Percentiles rank a stretch among this genome's conserved stretches.
Conservation (phyloP, 1,139 yeast species). For the Zygosaccharomyces pseudobailii region DNA sequence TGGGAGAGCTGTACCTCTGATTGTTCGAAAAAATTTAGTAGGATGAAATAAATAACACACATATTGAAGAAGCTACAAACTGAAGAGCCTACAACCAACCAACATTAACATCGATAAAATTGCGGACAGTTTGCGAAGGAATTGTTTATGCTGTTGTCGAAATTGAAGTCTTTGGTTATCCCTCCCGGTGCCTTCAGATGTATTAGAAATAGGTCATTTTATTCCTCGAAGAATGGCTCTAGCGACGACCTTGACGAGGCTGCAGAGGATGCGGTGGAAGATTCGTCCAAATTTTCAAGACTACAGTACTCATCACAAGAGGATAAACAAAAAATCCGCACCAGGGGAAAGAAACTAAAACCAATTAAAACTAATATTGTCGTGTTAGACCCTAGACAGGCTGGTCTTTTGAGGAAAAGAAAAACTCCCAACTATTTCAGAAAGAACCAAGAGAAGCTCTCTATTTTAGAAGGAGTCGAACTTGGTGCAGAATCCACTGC, state of each 20-base stretch:
- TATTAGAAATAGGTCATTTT: not conserved
- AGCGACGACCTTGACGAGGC: not conserved
- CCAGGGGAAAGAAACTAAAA: conserved; percentile 28
- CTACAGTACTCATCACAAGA: too few species aligned
- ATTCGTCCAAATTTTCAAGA: too few species aligned
- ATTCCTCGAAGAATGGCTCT: not conserved
- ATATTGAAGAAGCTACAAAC: not conserved
- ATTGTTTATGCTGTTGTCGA: not conserved
- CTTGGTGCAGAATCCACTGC: conserved; percentile 10
- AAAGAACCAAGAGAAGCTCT: conserved; percentile 7
- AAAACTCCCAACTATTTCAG: conserved; percentile 12
- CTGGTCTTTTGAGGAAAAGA: conserved; percentile 21
- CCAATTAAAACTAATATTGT: conserved; percentile 27
- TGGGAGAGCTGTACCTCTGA: not conserved
- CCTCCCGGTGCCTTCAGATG: not conserved
- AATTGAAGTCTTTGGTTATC: not conserved
- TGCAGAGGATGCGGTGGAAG: not conserved
- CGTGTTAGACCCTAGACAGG: conserved; percentile 27
- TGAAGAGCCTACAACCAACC: not conserved
- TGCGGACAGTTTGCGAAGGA: not conserved
- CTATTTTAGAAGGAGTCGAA: conserved; percentile 30
- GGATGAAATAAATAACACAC: too few species aligned
- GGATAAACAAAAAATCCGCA: conserved; percentile 1
- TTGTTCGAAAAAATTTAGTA: not conserved
- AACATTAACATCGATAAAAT: not conserved